These are phyloP conservation scores for Isatis lusitanica DNA, from an alignment of 441 rosid genomes.

Conservation along the genomic window DNA sequence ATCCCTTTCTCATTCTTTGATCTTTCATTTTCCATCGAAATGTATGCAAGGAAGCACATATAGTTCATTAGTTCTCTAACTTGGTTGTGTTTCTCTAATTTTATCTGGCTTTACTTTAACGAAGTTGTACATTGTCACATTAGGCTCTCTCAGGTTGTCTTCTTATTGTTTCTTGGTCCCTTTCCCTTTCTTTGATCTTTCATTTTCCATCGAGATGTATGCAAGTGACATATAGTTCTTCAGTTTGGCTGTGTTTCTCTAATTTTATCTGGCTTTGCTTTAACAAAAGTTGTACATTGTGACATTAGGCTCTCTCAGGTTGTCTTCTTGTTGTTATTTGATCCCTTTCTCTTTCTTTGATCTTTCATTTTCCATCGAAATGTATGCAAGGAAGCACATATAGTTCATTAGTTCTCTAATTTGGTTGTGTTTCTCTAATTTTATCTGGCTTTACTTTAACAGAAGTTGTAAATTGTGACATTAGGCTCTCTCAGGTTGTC, in stretches of 20 bases:
- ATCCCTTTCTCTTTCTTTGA: background rate
- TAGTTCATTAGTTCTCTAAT: background rate
- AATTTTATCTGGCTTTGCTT: background rate
- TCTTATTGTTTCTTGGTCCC: background rate
- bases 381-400: background rate
- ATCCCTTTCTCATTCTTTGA: background rate
- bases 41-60: background rate
- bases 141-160: background rate
- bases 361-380: slow-evolving; percentile 30
- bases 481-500: background rate
- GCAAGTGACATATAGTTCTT: background rate
- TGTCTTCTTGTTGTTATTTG: background rate
- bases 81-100: background rate
- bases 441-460: background rate
- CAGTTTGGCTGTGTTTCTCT: background rate
- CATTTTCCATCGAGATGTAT: slow-evolving; percentile 32
- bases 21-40: slow-evolving; percentile 30
- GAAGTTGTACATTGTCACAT: background rate
- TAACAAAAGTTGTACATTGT: background rate
- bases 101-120: background rate
- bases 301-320: background rate
- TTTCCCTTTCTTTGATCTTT: background rate
- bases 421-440: background rate
- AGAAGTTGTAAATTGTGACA: background rate
- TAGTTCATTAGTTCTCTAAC: background rate